Base-by-base conservation (phyloP, 2,329 filamentous ascomycete species). In the Rhytidhysteron rufulum region DNA sequence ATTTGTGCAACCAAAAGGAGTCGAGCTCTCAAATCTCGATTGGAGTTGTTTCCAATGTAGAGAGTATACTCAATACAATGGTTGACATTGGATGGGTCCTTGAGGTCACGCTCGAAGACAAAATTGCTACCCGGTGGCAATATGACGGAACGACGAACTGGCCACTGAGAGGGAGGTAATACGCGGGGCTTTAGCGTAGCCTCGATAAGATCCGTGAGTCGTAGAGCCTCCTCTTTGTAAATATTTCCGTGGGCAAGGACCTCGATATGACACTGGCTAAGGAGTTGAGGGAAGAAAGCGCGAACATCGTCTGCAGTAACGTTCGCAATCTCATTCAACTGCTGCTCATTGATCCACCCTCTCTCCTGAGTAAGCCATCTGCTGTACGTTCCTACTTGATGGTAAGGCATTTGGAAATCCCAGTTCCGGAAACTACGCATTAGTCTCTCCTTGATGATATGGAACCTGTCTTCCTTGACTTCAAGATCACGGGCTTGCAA, bases 181-280 rank as follows among this genome's bases (percentile, higher is more conserved):
- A 77, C 67, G 21, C 84, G 80, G 10, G 90, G 84, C 61, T 85
- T 84, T 34, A 98, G 68, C 1, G 79, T 87, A 5, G 77, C 80
- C 62, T 94, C 87, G 19, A 96, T 77, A 54, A 95, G 77, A 49
- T 93, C 82, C 0, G 88, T 91, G 60, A 95, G 77, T 60, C 84
- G 85, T 40, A 96, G 72, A 0, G 88, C 89, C 58, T 98, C 93
- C 62, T 95, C 88, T 68, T 90, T 94, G 72, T 95, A 89, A 40
- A 98, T 63, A 63, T 98, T 98, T 38, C 93, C 93, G 55, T 96
- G 90, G 0, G 84, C 86, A 41, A 95, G 79, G 3, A 89, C 77
- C 64, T 98, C 93, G 47, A 96, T 84, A 55, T 95, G 86, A 50
- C 91, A 76, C 60, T 97, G 89, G 10, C 80, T 77, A 31, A 97